phyloP scores from a whole-genome alignment of 1,284 basidiomycete species.

The Cryptococcus jaspeensis region DNA sequence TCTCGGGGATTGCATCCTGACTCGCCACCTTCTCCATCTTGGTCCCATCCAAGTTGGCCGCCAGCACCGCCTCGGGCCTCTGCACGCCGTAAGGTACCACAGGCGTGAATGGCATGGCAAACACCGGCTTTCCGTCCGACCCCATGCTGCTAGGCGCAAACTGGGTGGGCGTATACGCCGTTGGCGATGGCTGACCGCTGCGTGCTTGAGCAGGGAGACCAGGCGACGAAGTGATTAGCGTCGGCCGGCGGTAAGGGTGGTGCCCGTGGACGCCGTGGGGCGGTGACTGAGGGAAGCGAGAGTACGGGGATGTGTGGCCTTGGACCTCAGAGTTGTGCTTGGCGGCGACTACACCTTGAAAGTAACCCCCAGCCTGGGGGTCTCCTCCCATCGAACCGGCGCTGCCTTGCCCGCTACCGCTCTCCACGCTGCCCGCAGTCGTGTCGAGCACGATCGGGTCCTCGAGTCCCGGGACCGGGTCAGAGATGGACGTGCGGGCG shows the following conservation, averaged over 20 bases:
- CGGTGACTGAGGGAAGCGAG: conserved; percentile 24
- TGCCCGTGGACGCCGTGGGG: conserved; percentile 22
- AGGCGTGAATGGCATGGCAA: conserved; percentile 36
- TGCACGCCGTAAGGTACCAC: not conserved
- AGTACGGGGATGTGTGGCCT: conserved; percentile 26
- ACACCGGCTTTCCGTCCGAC: conserved; percentile 36
- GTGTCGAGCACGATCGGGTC: conserved; percentile 29
- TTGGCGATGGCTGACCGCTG: conserved; percentile 22
- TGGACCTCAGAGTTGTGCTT: conserved; percentile 25
- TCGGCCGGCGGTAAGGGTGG: conserved; percentile 35
- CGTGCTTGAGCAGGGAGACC: not conserved
- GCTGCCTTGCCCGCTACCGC: conserved; percentile 6
- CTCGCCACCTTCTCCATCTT: conserved; percentile 34
- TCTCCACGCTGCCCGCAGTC: conserved; percentile 3
- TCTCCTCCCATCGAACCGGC: conserved; percentile 16
- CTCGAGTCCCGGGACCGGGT: conserved; percentile 8
- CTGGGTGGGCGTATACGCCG: conserved; percentile 4
- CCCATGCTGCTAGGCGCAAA: conserved; percentile 17
- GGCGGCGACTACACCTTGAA: conserved; percentile 34
- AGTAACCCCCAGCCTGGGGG: conserved; percentile 25
- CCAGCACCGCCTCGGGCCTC: conserved; percentile 16
- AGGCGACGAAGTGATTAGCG: conserved; percentile 9
- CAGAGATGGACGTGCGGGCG: conserved; percentile 8
- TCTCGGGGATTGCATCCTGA: conserved; percentile 11
- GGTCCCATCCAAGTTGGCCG: conserved; percentile 17